phyloP scores from a whole-genome alignment of 441 rosid species.

The Populus hybrid region DNA sequence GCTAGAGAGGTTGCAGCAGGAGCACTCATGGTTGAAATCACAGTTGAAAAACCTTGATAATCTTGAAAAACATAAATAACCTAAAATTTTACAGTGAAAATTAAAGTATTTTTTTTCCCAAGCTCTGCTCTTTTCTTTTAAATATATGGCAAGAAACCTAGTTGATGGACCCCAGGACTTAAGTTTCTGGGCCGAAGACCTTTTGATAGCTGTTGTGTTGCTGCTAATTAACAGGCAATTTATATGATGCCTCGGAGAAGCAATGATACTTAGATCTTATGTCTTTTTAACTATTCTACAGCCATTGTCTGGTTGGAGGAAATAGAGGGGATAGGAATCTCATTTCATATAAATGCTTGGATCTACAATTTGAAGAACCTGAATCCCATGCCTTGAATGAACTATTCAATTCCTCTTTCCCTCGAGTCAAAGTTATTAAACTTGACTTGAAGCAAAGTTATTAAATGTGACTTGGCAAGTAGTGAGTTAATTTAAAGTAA shows the following conservation, averaged over 20 bases:
- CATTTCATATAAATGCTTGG: not conserved
- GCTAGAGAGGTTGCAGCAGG: constrained; percentile 71
- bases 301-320: not conserved
- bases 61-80: constrained; percentile 24
- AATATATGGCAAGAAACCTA: not conserved
- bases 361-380: not conserved
- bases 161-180: not conserved
- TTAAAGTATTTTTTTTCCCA: not conserved
- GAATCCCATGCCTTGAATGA: too few species aligned
- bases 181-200: not conserved
- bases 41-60: constrained; percentile 52
- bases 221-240: not conserved
- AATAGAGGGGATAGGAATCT: not conserved
- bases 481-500: too few species aligned
- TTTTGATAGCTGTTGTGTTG: not conserved
- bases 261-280: not conserved
- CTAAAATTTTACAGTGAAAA: not conserved
- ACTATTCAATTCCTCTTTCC: too few species aligned
- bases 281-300: not conserved
- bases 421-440: too few species aligned
- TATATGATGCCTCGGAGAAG: not conserved
- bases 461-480: too few species aligned
- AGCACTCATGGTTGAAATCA: constrained; percentile 56
- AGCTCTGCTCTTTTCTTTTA: not conserved
- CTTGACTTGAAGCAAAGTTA: too few species aligned